Base-by-base conservation (phyloP, 306 rosid species). In the Abrus pulchellus region DNA sequence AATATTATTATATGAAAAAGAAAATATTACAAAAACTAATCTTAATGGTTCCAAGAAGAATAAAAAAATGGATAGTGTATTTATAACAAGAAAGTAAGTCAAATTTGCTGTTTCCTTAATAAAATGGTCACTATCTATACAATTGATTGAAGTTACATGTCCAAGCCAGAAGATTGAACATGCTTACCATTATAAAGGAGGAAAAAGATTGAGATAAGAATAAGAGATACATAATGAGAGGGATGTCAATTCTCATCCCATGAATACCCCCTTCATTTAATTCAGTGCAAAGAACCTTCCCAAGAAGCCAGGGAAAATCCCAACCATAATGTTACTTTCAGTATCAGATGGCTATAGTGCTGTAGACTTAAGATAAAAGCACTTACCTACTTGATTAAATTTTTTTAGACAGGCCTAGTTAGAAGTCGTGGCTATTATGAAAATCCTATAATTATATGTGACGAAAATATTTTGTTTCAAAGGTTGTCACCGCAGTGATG, bases 211-310 rank as follows among this genome's bases (percentile, higher is more conserved):
- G 5, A 38, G 45, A 54, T 12, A 4, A 76, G 29, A 41, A 34
- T 3, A 30, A 43, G 44, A 52, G 45, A 28, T 3, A 77, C 28
- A 14, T n/a, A 9, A 80, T 47, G 9, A 62, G 67, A 10, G 40
- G 3, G 65, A 62, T 61, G n/a, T 3, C 8, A 20, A 47, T 45
- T 34, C 20, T 20, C 20, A 20, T 20, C 20, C 20, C 20, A 9
- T 32, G 14, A 56, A n/a, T 30, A 30, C 45, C 1, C 7, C 4
- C 60, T 0, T 69, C 83, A 45, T 54, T 45, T 6, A 30, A 48
- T 48, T 33, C 55, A 3, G 47, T 61, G 83, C 76, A 57, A 52
- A 40, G 38, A 29, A 29, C 40, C 57, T 87, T 91, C 20, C 88
- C 88, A 32, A 30, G 6, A 45, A 13, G 28, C 27, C 45, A 52